These are phyloP conservation scores for Taphrina wiesneri DNA, from an alignment of 1,139 yeast species.

Conservation along the genomic window DNA sequence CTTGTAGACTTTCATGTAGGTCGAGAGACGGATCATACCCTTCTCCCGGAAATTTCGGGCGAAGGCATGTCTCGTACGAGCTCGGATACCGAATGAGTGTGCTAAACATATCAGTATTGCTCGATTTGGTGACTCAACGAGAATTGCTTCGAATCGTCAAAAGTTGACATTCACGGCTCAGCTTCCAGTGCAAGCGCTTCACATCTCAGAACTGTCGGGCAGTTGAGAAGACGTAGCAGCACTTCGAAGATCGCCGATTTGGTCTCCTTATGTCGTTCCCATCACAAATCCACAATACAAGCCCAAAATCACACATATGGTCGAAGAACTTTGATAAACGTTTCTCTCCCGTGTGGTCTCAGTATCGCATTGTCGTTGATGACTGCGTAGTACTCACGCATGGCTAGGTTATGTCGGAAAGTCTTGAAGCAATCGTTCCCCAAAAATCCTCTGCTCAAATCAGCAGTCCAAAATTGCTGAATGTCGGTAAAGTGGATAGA, in stretches of 20 bases:
- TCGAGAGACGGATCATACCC: slow-evolving; percentile 57
- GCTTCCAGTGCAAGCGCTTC: background rate
- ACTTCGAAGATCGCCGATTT: background rate
- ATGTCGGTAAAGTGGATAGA: background rate
- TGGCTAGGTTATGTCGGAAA: background rate
- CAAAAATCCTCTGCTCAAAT: background rate
- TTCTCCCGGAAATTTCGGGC: slow-evolving; percentile 37
- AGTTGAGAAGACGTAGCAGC: background rate
- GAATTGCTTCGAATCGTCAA: background rate
- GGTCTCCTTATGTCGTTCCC: background rate
- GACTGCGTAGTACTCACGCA: background rate
- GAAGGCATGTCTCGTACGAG: slow-evolving; percentile 37
- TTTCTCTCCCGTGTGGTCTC: background rate
- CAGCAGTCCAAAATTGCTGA: slow-evolving; percentile 10
- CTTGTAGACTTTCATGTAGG: slow-evolving; percentile 96
- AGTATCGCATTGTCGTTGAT: background rate
- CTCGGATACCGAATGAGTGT: slow-evolving; percentile 56
- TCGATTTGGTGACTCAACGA: background rate
- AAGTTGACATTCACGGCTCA: background rate
- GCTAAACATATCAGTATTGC: slow-evolving; percentile 52
- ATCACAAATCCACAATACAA: background rate
- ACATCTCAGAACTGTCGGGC: background rate
- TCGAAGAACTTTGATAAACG: background rate
- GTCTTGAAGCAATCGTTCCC: background rate
- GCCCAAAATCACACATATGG: background rate